Base-by-base conservation (phyloP, 139 green algal species). In the Raphidocelis subcapitata region DNA sequence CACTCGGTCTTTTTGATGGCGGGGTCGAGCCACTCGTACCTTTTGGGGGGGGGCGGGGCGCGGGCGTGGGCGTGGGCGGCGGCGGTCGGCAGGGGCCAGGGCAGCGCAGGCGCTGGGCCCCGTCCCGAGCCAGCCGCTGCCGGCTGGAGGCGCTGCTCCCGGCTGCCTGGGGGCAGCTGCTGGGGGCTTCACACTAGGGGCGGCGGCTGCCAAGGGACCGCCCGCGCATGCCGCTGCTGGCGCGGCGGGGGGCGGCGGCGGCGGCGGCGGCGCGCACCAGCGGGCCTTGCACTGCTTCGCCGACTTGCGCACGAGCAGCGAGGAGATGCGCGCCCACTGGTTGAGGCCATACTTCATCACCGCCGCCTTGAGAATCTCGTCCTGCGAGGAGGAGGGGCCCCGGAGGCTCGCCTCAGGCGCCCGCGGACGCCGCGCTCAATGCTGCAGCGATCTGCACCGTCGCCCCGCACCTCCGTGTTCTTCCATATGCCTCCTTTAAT, bases 221-320 rank as follows among this genome's bases (percentile, higher is more conserved):
- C n/a, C n/a, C n/a, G n/a, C n/a, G n/a, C n/a, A n/a, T n/a, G n/a
- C n/a, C n/a, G n/a, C n/a, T n/a, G n/a, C n/a, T n/a, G n/a, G 41
- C 41, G 41, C 41, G 41, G 8, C 41, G 41, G 41, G 41, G 8
- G 41, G 41, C 41, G 12, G 59, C 59, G 32, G 33, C 33, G 52
- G 51, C 51, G 55, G 68, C 55, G 41, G 46, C 65, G 57, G 65
- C 37, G 37, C 79, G 72, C 81, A 96, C 96, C 96, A 99, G 63
- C 96, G 86, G 15, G 96, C 95, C 71, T 99, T 99, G 94, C 96
- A 99, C 82, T 99, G 96, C 83, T 99, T 99, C 37, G 96, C 93
- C 1, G 89, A 97, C 85, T 99, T 99, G 32, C 96, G 91, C 16
- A 97, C 92, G 12, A 99, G 86, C 59, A 99, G 88, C 15, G 96